Conservation (phyloP, 2,329 filamentous ascomycete species). For the Colletotrichum australisinense region DNA sequence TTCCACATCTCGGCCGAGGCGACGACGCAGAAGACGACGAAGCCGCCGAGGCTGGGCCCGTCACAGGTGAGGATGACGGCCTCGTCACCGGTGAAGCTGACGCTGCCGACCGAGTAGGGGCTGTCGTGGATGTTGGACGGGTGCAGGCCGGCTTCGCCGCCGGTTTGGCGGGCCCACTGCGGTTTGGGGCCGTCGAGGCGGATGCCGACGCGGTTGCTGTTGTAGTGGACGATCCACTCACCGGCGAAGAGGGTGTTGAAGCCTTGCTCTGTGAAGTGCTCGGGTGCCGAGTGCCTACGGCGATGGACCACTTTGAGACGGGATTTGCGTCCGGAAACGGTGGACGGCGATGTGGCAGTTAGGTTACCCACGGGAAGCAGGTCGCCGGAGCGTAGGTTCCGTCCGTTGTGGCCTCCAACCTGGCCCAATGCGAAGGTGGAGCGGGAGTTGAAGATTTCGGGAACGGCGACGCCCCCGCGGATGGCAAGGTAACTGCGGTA, state of each 20-base stretch:
- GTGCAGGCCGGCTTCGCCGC: conserved; percentile 52
- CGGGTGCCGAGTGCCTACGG: conserved; percentile 51
- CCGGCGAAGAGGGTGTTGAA: conserved; percentile 45
- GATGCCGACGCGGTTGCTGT: conserved; percentile 53
- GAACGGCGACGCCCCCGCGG: conserved; percentile 48
- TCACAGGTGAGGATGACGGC: conserved; percentile 52
- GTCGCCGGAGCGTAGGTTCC: conserved; percentile 45
- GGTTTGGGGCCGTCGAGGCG: conserved; percentile 50
- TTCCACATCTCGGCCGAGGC: conserved; percentile 54
- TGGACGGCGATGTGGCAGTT: neutral
- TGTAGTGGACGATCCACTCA: conserved; percentile 53
- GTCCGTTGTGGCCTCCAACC: conserved; percentile 48
- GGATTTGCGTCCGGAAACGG: too few relatives aligned
- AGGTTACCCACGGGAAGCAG: conserved; percentile 40
- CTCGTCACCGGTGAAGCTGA: conserved; percentile 56
- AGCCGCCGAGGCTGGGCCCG: conserved; percentile 54
- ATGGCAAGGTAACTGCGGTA: conserved; percentile 49
- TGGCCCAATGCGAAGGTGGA: conserved; percentile 46
- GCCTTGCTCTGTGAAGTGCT: conserved; percentile 49
- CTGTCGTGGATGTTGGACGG: conserved; percentile 55
- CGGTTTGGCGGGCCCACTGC: conserved; percentile 50
- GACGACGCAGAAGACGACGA: conserved; percentile 52
- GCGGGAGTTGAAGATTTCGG: conserved; percentile 46
- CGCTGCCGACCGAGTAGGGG: conserved; percentile 52
- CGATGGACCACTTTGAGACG: too few relatives aligned